Evolutionary conservation across 192 early-diverging fungal species (phyloP).

Genomic region (Podila verticillata): DNA sequence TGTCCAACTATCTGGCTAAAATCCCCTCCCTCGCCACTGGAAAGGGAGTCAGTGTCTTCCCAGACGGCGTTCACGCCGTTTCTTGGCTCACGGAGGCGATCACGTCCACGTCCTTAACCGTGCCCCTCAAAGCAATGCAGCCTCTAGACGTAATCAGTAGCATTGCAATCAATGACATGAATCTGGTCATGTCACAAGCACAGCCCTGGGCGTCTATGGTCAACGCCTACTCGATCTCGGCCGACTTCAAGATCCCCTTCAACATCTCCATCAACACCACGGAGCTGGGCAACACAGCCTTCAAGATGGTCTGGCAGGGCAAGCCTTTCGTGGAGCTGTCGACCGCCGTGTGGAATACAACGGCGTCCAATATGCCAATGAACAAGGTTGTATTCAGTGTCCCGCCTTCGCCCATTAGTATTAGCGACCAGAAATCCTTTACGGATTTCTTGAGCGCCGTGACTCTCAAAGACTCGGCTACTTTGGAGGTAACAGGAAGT

Average conservation of each 20-base stretch:
- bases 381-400: too few relatives aligned
- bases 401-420: too few relatives aligned
- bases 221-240: conserved; percentile 42
- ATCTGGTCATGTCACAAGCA: conserved; percentile 41
- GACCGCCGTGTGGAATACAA: too few relatives aligned
- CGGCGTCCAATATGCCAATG: too few relatives aligned
- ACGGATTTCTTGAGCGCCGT: too few relatives aligned
- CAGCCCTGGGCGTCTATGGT: conserved; percentile 53
- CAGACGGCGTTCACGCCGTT: conserved; percentile 41
- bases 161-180: conserved; percentile 56
- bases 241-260: conserved; percentile 62
- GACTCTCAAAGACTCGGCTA: too few relatives aligned
- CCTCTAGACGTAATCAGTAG: conserved; percentile 52
- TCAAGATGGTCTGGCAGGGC: too few relatives aligned
- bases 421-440: too few relatives aligned
- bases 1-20: conserved; percentile 58
- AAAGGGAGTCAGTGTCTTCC: conserved; percentile 53
- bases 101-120: conserved; percentile 48
- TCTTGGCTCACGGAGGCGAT: conserved; percentile 56
- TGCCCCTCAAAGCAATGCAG: conserved; percentile 42
- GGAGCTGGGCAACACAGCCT: too few relatives aligned
- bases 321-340: too few relatives aligned
- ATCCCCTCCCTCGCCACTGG: conserved; percentile 50
- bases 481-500: neutral
- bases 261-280: conserved; percentile 58